Evolutionary conservation across 345 rosid genomes (phyloP), one percentile per base, ranked within the genome.

Genomic region (Trapa incisa): DNA sequence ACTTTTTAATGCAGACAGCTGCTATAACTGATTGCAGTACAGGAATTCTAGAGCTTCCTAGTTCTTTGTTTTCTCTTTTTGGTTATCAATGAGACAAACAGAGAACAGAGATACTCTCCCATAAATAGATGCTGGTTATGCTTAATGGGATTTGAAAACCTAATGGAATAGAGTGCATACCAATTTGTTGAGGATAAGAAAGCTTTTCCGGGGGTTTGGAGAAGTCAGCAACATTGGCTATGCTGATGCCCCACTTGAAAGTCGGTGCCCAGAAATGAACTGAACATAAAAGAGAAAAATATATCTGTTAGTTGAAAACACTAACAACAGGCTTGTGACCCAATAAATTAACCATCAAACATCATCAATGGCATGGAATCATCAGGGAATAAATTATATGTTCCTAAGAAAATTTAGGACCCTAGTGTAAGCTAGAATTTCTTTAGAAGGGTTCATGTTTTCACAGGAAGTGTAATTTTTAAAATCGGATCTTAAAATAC

Each of bases 261-360:
- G 96, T 87, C 4, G 98, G 98, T 5, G 95, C 98, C 95, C 96
- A 92, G 71, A 92, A 92, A 75, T 89, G 97, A 82, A 93, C 98
- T 91, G 89, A 64, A 47, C n/a, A 50, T 8, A 37, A 33, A 48
- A 45, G 63, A 50, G 16, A 41, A 41, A 41, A 41, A 4, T 4
- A 39, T 37, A 37, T 47, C 39, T 5, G 61, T 41, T n/a, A 38
- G n/a, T 22, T 0, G 50, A 38, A 29, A 17, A 22, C 48, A 68
- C 29, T 9, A 22, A 32, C 5, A 5, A 8, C 56, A 2, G 14
- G 56, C 43, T 41, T 41, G 7, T 50, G 17, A 29, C 14, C 56
- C 56, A 50, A 5, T 15, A 50, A 50, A 15, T 15, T 50, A 50
- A 15, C 14, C 22, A 50, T 14, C 13, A 50, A 15, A 50, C n/a